Base-by-base conservation (phyloP, 768 basidiomycete species). In the Tricholoma bakamatsutake region DNA sequence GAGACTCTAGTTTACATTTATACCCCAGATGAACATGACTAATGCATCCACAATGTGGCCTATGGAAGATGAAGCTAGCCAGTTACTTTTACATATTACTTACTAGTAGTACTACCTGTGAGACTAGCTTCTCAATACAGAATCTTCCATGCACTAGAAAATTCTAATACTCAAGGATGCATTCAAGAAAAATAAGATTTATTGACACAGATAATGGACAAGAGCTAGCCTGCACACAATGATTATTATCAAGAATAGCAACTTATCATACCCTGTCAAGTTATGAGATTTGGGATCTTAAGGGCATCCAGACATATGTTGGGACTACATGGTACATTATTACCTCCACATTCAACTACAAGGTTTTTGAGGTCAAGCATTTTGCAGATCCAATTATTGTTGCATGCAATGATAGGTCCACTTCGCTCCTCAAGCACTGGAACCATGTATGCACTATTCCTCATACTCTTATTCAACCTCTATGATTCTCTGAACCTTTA, bases 361-460 rank as follows among this genome's bases (percentile, higher is more conserved):
- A 48, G 47, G 33, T 33, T 28, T 17, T 30, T 13, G 27, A 48
- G 33, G 47, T 33, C 47, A 15, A 53, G 34, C 39, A 45, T 53
- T 53, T 18, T 49, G 40, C 62, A 63, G 28, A 63, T 48, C 62
- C 60, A 61, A 50, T 63, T 63, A 27, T 53, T 31, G 18, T 45
- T 27, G 53, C 62, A 61, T 24, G 34, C n/a, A n/a, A n/a, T n/a
- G n/a, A n/a, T n/a, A n/a, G n/a, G n/a, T n/a, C n/a, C n/a, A n/a
- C n/a, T n/a, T n/a, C n/a, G n/a, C n/a, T n/a, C n/a, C n/a, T n/a
- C n/a, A n/a, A n/a, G n/a, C n/a, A n/a, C n/a, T n/a, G n/a, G n/a
- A n/a, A n/a, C n/a, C n/a, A n/a, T n/a, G n/a, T n/a, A n/a, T n/a
- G n/a, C n/a, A n/a, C n/a, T n/a, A n/a, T n/a, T n/a, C n/a, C n/a